Evolutionary conservation across 495 filamentous ascomycete genomes (phyloP).

Genomic region (Penicillium cinerascens): DNA sequence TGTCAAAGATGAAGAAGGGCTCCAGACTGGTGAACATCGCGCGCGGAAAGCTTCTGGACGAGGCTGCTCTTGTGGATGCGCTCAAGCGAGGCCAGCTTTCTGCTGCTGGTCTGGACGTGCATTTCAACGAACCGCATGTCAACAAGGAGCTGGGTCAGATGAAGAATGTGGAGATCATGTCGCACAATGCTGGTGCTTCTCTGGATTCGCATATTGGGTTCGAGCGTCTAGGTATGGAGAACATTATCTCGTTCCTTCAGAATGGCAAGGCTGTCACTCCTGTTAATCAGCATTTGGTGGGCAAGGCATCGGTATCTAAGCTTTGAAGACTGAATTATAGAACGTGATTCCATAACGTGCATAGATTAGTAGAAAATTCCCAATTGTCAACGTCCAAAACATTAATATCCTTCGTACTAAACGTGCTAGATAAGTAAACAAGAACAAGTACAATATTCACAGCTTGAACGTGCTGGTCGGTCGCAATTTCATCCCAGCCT

Average conservation of each 20-base stretch:
- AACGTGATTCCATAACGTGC: neutral
- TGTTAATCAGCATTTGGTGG: slow-evolving; percentile 58
- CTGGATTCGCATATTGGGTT: slow-evolving; percentile 70
- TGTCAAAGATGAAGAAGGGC: slow-evolving; percentile 54
- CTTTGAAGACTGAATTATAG: neutral
- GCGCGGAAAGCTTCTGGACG: slow-evolving; percentile 66
- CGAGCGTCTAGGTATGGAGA: slow-evolving; percentile 69
- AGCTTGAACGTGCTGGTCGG: slow-evolving; percentile 17
- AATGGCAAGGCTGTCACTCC: slow-evolving; percentile 57
- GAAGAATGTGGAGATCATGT: slow-evolving; percentile 57
- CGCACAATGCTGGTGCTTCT: slow-evolving; percentile 70
- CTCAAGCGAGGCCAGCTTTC: slow-evolving; percentile 52
- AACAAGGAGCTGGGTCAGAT: slow-evolving; percentile 48
- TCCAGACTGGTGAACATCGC: slow-evolving; percentile 68
- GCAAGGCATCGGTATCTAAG: slow-evolving; percentile 18
- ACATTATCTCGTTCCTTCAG: slow-evolving; percentile 58
- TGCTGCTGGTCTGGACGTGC: slow-evolving; percentile 65
- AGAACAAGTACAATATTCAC: neutral
- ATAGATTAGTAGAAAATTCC: neutral
- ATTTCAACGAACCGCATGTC: slow-evolving; percentile 51
- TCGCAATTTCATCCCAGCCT: slow-evolving; percentile 35
- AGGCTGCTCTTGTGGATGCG: slow-evolving; percentile 62
- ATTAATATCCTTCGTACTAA: too few relatives aligned
- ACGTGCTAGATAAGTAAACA: neutral
- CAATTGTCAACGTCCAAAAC: too few relatives aligned